Evolutionary conservation across 495 filamentous ascomycete genomes (phyloP), one percentile per base, ranked within the genome.

Genomic region (Corynascus novoguineensis): DNA sequence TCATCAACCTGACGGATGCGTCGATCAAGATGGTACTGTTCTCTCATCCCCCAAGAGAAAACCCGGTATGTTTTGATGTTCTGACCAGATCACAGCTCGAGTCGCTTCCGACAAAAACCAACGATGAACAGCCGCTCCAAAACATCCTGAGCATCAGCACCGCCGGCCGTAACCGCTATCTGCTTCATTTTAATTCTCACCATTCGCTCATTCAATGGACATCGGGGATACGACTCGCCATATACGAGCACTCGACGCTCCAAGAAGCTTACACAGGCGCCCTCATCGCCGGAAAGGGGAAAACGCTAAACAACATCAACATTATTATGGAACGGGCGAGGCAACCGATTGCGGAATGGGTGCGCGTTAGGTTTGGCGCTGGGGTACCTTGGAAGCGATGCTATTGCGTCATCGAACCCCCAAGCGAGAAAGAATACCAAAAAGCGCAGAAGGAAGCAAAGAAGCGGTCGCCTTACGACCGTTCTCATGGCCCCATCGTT

Each of bases 241-340:
- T 99, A 85, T 99, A 86, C 66, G 93, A 99, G 71, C 88, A 97
- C 63, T 82, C 88, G 0, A 91, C 89, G 3, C 75, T 99, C 10
- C 92, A 96, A 66, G 93, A 99, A 73, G 89, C 92, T 8, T 99
- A 99, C 66, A 97, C 95, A 1, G 93, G 93, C 14, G 89, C 93
- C 29, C 77, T 99, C 45, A 90, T 99, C 66, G 95, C 92, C 0
- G 93, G 92, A 44, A 99, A 96, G 70, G 95, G 91, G 17, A 96
- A 89, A 65, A 65, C 67, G 0, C 73, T 99, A 44, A 96, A 95
- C 72, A 90, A 87, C 60, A 97, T 97, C 65, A 83, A 83, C 48
- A 67, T 83, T 11, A 92, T 99, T 58, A 85, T 97, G 77, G 87
- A 92, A 57, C 83, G 88, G 48, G 78, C 84, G 22, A 82, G 79